Percentiles rank a stretch among this genome's conserved stretches.
Conservation (phyloP, 192 early-diverging fungal species). For the Chytriomyces sp. region DNA sequence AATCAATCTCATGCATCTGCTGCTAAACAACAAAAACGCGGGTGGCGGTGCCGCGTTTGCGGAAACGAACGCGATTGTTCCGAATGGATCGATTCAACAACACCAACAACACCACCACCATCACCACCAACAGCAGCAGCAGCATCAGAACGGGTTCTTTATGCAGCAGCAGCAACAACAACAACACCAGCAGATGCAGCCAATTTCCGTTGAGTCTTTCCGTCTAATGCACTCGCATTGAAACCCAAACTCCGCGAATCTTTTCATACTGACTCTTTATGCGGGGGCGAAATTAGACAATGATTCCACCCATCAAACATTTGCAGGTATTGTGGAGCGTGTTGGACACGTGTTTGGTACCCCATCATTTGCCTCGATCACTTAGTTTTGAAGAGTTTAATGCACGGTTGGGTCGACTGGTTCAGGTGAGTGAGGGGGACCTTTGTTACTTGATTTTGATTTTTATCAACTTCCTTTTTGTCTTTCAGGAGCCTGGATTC, state of each 20-base stretch:
- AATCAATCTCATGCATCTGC: slow-evolving; percentile 1
- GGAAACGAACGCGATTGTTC: too few species aligned
- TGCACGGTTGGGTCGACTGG: slow-evolving; percentile 12
- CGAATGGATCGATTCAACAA: background rate
- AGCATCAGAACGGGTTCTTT: background rate
- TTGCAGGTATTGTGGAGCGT: slow-evolving; percentile 23
- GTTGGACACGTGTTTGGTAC: slow-evolving; percentile 20
- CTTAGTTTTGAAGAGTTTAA: slow-evolving; percentile 25
- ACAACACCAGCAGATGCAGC: slow-evolving; percentile 32
- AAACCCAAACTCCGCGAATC: too few species aligned
- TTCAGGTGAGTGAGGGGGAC: background rate
- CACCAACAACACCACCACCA: slow-evolving; percentile 31
- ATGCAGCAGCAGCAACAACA: slow-evolving; percentile 24
- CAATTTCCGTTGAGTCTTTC: slow-evolving; percentile 25
- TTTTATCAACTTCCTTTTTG: background rate
- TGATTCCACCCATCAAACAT: slow-evolving; percentile 8
- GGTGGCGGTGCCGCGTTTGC: background rate
- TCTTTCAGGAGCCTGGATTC: slow-evolving; percentile 18
- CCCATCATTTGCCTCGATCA: slow-evolving; percentile 12
- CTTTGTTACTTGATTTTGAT: background rate
- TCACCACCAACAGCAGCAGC: slow-evolving; percentile 17
- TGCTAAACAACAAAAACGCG: background rate
- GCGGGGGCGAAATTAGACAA: background rate
- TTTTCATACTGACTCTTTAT: too few species aligned
- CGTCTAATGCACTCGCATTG: background rate